Conservation (phyloP, 2,329 filamentous ascomycete species). For the Immersiporthe knoxdaviesiana region DNA sequence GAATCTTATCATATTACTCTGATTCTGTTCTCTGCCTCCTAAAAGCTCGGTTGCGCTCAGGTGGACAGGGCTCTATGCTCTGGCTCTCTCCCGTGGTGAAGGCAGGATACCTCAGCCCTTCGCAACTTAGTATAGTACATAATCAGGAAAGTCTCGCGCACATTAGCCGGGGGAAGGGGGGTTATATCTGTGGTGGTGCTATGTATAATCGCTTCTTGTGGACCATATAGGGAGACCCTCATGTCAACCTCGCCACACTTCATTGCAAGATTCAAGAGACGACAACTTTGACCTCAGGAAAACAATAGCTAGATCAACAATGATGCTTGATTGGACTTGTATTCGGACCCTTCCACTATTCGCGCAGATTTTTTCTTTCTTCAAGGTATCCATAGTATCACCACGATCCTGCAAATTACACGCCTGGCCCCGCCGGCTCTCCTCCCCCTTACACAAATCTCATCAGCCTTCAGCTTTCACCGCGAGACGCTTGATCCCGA, state of each 20-base stretch:
- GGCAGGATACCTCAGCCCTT: not conserved
- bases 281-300: too few species aligned
- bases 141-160: too few species aligned
- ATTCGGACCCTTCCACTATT: too few species aligned
- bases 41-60: not conserved
- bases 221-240: too few species aligned
- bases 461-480: not conserved
- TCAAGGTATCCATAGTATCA: not conserved
- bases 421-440: too few species aligned
- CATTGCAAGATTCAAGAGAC: too few species aligned
- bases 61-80: not conserved
- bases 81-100: too few species aligned
- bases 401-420: not conserved
- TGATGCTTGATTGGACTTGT: too few species aligned
- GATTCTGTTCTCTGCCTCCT: not conserved
- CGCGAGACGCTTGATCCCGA: not conserved
- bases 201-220: too few species aligned
- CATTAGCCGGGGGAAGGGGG: too few species aligned
- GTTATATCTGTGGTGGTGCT: too few species aligned
- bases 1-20: not conserved
- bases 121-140: not conserved
- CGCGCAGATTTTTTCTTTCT: not conserved
- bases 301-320: not conserved
- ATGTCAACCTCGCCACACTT: too few species aligned
- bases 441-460: not conserved